Conservation (phyloP, 495 filamentous ascomycete genomes). For the Aspergillus taichungensis region DNA sequence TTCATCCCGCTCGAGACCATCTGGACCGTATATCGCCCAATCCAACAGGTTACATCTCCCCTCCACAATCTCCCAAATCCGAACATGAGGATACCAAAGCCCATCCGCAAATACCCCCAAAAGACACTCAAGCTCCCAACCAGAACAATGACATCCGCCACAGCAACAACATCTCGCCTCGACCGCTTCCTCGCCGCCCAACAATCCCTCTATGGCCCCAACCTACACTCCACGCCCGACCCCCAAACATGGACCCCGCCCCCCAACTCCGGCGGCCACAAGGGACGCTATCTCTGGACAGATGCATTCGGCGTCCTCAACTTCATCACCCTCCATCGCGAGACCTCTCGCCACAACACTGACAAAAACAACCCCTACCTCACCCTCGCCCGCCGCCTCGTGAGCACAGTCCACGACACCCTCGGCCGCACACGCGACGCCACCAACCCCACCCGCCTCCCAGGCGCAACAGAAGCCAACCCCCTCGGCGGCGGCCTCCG, state of each 20-base stretch:
- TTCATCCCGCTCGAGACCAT: conserved; percentile 2
- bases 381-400: conserved; percentile 41
- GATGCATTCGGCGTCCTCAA: conserved; percentile 64
- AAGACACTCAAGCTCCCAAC: not conserved
- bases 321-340: conserved; percentile 50
- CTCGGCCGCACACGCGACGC: conserved; percentile 49
- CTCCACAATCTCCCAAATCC: conserved; percentile 1
- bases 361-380: conserved; percentile 37
- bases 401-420: conserved; percentile 45
- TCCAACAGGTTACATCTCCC: not conserved
- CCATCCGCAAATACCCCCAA: not conserved
- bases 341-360: conserved; percentile 9
- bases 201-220: conserved; percentile 30
- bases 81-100: not conserved
- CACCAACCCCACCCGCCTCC: conserved; percentile 39
- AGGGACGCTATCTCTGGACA: conserved; percentile 61
- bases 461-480: conserved; percentile 43
- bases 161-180: conserved; percentile 19
- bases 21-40: too few species aligned
- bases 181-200: conserved; percentile 30
- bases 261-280: conserved; percentile 48
- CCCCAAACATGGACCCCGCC: conserved; percentile 35
- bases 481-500: conserved; percentile 53
- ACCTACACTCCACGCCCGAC: conserved; percentile 20
- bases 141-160: conserved; percentile 17